phyloP scores from a whole-genome alignment of 129 eudicot genomes.

The Flaveria ramosissima region DNA sequence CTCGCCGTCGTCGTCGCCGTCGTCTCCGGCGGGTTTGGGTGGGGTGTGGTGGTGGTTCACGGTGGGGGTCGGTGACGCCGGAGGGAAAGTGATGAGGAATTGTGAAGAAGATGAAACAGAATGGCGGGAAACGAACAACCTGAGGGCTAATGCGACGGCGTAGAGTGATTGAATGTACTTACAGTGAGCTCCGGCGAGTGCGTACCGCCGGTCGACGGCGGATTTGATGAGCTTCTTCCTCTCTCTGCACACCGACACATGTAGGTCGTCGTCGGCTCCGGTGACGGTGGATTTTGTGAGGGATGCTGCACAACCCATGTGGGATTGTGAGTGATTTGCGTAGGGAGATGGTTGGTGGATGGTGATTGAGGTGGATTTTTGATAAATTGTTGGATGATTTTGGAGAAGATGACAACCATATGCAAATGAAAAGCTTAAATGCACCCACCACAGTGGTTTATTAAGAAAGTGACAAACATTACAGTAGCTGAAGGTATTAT shows the following conservation, averaged over 20 bases:
- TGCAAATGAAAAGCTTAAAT: slow-evolving; percentile 7
- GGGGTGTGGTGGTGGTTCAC: slow-evolving; percentile 13
- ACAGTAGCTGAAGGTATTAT: neutral
- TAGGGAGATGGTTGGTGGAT: slow-evolving; percentile 22
- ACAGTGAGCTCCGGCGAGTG: slow-evolving; percentile 49
- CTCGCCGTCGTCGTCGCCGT: slow-evolving; percentile 20
- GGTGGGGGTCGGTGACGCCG: slow-evolving; percentile 17
- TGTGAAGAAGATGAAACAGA: slow-evolving; percentile 31
- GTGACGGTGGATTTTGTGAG: slow-evolving; percentile 22
- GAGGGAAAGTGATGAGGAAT: slow-evolving; percentile 41
- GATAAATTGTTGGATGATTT: neutral
- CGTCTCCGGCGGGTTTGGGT: slow-evolving; percentile 6
- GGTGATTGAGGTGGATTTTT: no score
- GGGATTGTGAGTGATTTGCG: neutral
- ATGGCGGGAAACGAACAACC: slow-evolving; percentile 48
- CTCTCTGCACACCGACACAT: slow-evolving; percentile 43
- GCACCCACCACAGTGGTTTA: slow-evolving; percentile 18
- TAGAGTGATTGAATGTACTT: slow-evolving; percentile 50
- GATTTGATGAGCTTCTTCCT: slow-evolving; percentile 46
- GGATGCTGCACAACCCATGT: slow-evolving; percentile 45
- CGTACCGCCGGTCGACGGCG: slow-evolving; percentile 40
- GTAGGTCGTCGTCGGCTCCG: slow-evolving; percentile 29
- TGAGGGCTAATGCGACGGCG: slow-evolving; percentile 54
- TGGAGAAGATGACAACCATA: slow-evolving; percentile 14
- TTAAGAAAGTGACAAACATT: slow-evolving; percentile 16